Percentiles rank a stretch among this genome's conserved stretches.
Evolutionary conservation across 257 asterid genomes (phyloP).

Genomic region (Primulina tabacum): DNA sequence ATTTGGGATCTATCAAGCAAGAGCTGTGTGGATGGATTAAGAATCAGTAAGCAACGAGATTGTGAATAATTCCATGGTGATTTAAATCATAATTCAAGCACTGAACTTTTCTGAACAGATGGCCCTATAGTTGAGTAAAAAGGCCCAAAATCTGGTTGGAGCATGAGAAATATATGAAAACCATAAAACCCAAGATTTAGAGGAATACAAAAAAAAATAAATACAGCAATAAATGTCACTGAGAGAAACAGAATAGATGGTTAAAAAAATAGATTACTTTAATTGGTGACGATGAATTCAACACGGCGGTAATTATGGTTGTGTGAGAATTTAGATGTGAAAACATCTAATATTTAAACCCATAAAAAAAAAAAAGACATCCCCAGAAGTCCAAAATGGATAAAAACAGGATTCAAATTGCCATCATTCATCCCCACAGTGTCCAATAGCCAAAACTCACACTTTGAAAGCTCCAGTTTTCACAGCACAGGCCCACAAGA

Average conservation of each 20-base stretch:
- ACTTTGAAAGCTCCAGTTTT: conserved; percentile 42
- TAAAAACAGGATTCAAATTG: conserved; percentile 35
- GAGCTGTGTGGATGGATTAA: conserved; percentile 30
- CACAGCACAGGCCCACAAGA: conserved; percentile 48
- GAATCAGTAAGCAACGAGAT: conserved; percentile 28
- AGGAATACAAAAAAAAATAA: conserved; percentile 3
- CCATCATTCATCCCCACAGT: conserved; percentile 43
- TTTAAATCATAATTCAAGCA: conserved; percentile 36
- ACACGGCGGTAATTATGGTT: conserved; percentile 34
- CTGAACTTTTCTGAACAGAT: conserved; percentile 21
- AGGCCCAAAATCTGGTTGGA: conserved; percentile 33
- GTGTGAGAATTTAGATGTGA: conserved; percentile 31
- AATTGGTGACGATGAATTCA: conserved; percentile 39
- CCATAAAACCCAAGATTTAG: conserved; percentile 37
- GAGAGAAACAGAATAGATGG: conserved; percentile 24
- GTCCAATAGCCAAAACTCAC: conserved; percentile 39
- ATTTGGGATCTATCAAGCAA: conserved; percentile 34
- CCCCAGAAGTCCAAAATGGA: conserved; percentile 42
- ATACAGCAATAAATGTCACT: conserved; percentile 34
- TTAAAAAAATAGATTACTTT: conserved; percentile 19
- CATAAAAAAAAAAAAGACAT: conserved; percentile 43
- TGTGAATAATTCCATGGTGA: conserved; percentile 37
- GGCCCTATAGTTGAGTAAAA: conserved; percentile 28
- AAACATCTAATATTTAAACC: conserved; percentile 23
- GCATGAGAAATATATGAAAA: conserved; percentile 61